Evolutionary conservation across 257 asterid species (phyloP), one percentile per base, ranked within the genome.

Genomic region (Knoxia roxburghii): DNA sequence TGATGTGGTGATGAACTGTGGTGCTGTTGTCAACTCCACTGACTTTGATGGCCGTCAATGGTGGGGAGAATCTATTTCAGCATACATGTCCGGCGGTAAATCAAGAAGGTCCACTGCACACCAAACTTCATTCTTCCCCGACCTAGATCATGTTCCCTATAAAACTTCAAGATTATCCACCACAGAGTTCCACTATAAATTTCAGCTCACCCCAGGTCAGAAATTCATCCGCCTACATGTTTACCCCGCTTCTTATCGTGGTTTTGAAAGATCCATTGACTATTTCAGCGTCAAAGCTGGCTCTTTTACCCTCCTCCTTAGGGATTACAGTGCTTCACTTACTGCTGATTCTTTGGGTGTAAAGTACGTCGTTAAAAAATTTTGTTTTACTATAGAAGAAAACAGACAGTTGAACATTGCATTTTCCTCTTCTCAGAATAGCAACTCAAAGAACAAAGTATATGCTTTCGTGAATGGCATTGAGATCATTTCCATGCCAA

Each of bases 381-480:
- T 73, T 65, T 76, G 92, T 55, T 20, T 81, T 30, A 73, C 51
- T 62, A 37, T 71, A 5, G 63, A 43, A 12, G 72, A 75, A 48
- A 74, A 53, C 67, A 73, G 73, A 48, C 72, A 74, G n/a, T 39
- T 83, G 23, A 37, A 61, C 24, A 46, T 87, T 32, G 70, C 75
- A 27, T 81, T 84, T 63, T 26, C 74, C 46, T 81, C 87, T 46
- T 68, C 74, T 39, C 67, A 39, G 30, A 48, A 41, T 13, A 66
- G 45, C 33, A 39, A 41, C 0, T 46, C 6, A 5, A 46, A 46
- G n/a, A 32, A 12, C 15, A 10, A 41, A 2, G 12, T n/a, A 6
- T 10, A 56, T 59, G 67, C 73, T 1, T 69, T 43, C 30, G 59
- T 83, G n/a, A 86, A 86, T 63, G 87, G 84, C 8, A 81, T 83